phyloP scores from a whole-genome alignment of 2,329 filamentous ascomycete species.

The Escovopsis weberi region DNA sequence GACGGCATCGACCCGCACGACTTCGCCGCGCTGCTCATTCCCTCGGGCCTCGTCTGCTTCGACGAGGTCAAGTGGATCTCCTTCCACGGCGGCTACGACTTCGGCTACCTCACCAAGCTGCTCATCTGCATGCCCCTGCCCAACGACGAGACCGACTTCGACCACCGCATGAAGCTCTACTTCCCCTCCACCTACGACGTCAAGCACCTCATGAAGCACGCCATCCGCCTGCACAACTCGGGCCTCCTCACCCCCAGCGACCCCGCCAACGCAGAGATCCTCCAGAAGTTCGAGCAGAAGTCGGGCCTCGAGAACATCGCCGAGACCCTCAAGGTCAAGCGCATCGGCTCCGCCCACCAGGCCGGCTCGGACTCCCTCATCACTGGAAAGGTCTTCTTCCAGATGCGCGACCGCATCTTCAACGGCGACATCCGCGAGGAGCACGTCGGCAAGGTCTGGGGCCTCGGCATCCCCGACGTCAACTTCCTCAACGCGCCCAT shows the following conservation, averaged over 20 bases:
- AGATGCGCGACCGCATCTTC: slow-evolving; percentile 79
- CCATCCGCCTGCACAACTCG: slow-evolving; percentile 53
- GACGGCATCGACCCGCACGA: slow-evolving; percentile 83
- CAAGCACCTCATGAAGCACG: slow-evolving; percentile 91
- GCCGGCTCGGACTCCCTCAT: slow-evolving; percentile 88
- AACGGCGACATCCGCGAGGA: slow-evolving; percentile 67
- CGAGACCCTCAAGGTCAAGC: slow-evolving; percentile 80
- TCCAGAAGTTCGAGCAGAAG: slow-evolving; percentile 78
- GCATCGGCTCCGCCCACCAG: slow-evolving; percentile 77
- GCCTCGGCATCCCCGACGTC: slow-evolving; percentile 61
- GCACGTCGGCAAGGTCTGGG: slow-evolving; percentile 85
- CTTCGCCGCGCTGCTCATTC: slow-evolving; percentile 81
- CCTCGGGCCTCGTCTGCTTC: slow-evolving; percentile 77
- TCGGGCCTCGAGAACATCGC: slow-evolving; percentile 87
- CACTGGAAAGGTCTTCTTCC: slow-evolving; percentile 90
- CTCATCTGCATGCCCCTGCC: slow-evolving; percentile 72
- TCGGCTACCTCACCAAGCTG: slow-evolving; percentile 91
- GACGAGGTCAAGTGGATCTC: slow-evolving; percentile 91
- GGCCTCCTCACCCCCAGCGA: slow-evolving; percentile 50
- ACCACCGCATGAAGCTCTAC: slow-evolving; percentile 76
- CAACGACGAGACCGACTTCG: slow-evolving; percentile 80
- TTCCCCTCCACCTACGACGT: slow-evolving; percentile 93
- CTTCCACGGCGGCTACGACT: slow-evolving; percentile 96
- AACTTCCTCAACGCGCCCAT: slow-evolving; percentile 22
- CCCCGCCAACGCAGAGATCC: slow-evolving; percentile 52